phyloP scores from a whole-genome alignment of 2,329 filamentous ascomycete species.

The Fusarium humuli region DNA sequence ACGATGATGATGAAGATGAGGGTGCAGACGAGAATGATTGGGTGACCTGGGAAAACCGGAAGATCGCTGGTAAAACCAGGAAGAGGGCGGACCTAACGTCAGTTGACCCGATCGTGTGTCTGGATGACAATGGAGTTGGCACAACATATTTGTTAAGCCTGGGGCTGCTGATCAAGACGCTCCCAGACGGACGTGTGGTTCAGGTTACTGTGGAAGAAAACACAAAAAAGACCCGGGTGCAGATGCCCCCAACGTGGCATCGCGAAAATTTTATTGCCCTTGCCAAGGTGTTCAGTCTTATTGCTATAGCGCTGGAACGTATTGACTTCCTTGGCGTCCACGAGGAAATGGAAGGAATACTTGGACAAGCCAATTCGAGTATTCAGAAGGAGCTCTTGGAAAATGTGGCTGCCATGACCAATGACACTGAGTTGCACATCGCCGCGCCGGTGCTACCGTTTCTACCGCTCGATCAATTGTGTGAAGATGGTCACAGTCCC shows the following conservation, averaged over 20 bases:
- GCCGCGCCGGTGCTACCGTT: not conserved
- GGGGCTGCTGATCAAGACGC: not conserved
- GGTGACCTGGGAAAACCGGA: not conserved
- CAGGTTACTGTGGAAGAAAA: not conserved
- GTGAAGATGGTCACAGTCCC: not conserved
- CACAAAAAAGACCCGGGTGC: not conserved
- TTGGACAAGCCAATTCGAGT: too few relatives aligned
- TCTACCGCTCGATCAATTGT: not conserved
- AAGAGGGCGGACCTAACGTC: not conserved
- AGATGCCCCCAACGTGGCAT: not conserved
- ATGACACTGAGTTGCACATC: not conserved
- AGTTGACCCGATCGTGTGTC: not conserved
- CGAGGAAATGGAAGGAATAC: too few relatives aligned
- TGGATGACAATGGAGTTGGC: not conserved
- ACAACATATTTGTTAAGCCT: not conserved
- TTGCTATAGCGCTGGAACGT: too few relatives aligned
- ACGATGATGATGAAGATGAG: not conserved
- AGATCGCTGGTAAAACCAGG: not conserved
- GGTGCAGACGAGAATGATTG: not conserved
- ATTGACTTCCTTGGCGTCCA: too few relatives aligned
- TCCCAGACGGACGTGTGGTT: not conserved
- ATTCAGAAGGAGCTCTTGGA: too few relatives aligned
- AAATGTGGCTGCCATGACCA: fast-evolving
- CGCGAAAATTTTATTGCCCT: too few relatives aligned
- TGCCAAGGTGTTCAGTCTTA: too few relatives aligned